A percentile compares a stretch with the other conserved stretches of the same genome.
phyloP scores from a whole-genome alignment of 1,284 basidiomycete species.

The Bondarzewia mesenterica region DNA sequence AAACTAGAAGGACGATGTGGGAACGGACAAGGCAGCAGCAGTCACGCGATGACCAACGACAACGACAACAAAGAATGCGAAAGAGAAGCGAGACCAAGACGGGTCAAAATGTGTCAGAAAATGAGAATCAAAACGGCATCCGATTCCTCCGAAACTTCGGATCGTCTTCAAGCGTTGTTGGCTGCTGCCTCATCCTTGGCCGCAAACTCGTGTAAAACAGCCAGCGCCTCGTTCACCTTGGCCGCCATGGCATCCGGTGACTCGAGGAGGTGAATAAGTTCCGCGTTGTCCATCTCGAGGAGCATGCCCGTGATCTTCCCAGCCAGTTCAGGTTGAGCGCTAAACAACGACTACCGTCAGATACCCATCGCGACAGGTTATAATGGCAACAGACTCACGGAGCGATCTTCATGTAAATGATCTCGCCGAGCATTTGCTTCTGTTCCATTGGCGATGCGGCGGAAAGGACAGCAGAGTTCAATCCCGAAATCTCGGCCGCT shows the following conservation, averaged over 20 bases:
- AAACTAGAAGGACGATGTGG: neutral
- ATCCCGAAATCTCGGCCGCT: conserved; percentile 33
- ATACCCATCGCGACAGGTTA: conserved; percentile 5
- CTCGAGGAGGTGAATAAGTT: conserved; percentile 83
- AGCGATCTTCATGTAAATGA: conserved; percentile 85
- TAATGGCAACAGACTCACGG: conserved; percentile 42
- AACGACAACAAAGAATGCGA: conserved; percentile 13
- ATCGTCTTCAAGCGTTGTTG: conserved; percentile 6
- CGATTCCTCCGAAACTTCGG: conserved; percentile 18
- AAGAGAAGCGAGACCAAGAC: conserved; percentile 10
- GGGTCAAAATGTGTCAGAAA: conserved; percentile 3
- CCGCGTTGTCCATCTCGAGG: conserved; percentile 93
- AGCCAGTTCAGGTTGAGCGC: conserved; percentile 77
- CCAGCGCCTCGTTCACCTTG: conserved; percentile 87
- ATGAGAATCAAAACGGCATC: conserved; percentile 11
- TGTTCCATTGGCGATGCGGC: conserved; percentile 80
- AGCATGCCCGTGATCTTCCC: conserved; percentile 98
- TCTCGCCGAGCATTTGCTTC: conserved; percentile 95
- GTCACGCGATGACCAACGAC: conserved; percentile 18
- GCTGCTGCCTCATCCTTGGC: conserved; percentile 36
- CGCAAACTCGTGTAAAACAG: conserved; percentile 73
- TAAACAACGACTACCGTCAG: conserved; percentile 23
- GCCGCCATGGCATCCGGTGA: conserved; percentile 69
- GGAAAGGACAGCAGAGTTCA: conserved; percentile 57
- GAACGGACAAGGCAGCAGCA: conserved; percentile 8